These are phyloP conservation scores for Phlyctochytrium arcticum DNA, from an alignment of 192 early-diverging fungal species.

Conservation along the genomic window DNA sequence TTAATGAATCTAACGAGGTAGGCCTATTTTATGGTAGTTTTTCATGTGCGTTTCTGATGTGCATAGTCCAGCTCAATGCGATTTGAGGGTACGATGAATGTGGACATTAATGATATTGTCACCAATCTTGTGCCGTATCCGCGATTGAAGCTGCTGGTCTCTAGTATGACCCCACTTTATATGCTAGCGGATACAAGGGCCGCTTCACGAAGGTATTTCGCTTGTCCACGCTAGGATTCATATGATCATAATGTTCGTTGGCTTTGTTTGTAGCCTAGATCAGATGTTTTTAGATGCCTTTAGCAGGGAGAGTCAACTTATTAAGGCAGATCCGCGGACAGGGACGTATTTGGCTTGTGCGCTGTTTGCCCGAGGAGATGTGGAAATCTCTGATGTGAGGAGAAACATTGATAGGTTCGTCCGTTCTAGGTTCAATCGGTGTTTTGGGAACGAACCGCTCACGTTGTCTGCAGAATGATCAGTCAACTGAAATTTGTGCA, in stretches of 20 bases:
- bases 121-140: conserved; percentile 64
- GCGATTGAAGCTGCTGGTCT: conserved; percentile 49
- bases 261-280: conserved; percentile 34
- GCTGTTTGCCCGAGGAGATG: conserved; percentile 45
- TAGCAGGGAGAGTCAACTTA: conserved; percentile 45
- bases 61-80: conserved; percentile 45
- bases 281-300: conserved; percentile 62
- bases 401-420: conserved; percentile 49
- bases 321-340: conserved; percentile 43
- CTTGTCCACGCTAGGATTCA: too few relatives aligned
- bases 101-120: conserved; percentile 62
- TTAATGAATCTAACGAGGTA: conserved; percentile 57
- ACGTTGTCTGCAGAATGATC: conserved; percentile 32
- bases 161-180: conserved; percentile 54
- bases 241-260: neutral
- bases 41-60: too few relatives aligned
- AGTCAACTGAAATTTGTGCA: conserved; percentile 37
- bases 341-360: conserved; percentile 48
- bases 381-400: conserved; percentile 51
- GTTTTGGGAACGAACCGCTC: neutral
- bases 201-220: conserved; percentile 31
- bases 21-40: neutral
- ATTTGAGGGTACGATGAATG: conserved; percentile 57
- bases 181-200: conserved; percentile 32
- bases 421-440: neutral